These are phyloP conservation scores for Grosmannia clavigera DNA, from an alignment of 2,329 filamentous ascomycete species.

Conservation along the genomic window DNA sequence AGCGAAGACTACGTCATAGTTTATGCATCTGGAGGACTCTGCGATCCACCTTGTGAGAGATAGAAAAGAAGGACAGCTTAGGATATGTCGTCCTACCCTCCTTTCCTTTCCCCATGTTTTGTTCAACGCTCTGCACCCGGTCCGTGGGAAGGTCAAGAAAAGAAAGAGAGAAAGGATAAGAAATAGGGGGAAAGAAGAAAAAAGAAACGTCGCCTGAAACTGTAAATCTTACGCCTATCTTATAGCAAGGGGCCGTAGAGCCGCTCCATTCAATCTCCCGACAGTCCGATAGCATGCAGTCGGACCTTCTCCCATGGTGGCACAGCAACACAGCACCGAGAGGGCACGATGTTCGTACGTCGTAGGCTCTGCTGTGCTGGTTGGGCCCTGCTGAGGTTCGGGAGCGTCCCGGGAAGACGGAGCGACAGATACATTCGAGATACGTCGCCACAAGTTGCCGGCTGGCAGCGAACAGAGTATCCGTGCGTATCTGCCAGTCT, in stretches of 20 bases:
- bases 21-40: too few relatives aligned
- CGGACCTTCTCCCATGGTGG: not conserved
- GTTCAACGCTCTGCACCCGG: too few relatives aligned
- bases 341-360: not conserved
- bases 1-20: too few relatives aligned
- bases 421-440: not conserved
- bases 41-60: too few relatives aligned
- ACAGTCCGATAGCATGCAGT: not conserved
- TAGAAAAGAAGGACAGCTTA: not conserved
- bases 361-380: not conserved
- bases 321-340: not conserved
- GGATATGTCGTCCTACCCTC: not conserved
- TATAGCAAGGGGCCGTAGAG: too few relatives aligned
- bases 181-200: not conserved
- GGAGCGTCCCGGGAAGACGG: not conserved
- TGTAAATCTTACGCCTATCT: not conserved
- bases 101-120: too few relatives aligned
- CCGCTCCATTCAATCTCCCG: not conserved
- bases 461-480: not conserved
- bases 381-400: not conserved
- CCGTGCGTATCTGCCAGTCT: not conserved
- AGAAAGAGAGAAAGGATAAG: not conserved
- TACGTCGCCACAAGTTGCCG: not conserved
- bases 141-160: not conserved
- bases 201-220: not conserved